Evolutionary conservation across 2,329 filamentous ascomycete species (phyloP), one percentile per base, ranked within the genome.

Genomic region (Aspergillus sp.): DNA sequence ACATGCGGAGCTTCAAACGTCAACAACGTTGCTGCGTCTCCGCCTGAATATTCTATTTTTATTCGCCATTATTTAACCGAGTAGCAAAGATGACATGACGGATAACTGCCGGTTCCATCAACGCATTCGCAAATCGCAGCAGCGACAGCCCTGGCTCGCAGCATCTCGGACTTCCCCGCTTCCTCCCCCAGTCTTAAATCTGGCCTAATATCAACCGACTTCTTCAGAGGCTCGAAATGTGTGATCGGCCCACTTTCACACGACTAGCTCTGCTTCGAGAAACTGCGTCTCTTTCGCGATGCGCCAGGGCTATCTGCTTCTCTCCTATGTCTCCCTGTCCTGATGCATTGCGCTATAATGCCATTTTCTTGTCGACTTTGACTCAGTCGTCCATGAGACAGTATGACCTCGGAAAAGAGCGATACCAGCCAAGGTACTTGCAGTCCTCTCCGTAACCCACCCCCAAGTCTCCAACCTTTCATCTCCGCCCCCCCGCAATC

Each of bases 361-460:
- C 60, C 39, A 55, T 55, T 47, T 35, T 46, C 19, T 19, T 48
- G 41, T 53, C 17, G 15, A 14, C 33, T 11, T 55, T 48, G 31
- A 55, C 31, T 46, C 43, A 49, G 15, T 57, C 58, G 64, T 57
- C 58, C 57, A 61, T 65, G 66, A 68, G 62, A 60, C 66, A 62
- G 58, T 56, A 72, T 73, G 70, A 67, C 67, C 55, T 60, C 68
- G 57, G 67, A 66, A 56, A 65, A 62, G 52, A 64, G 66, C 57
- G 60, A 68, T 53, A 60, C 62, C 48, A 59, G 60, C 40, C 60
- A 58, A 62, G 67, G 64, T 68, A 63, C 61, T 57, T 33, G 9
- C 53, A 23, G 48, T 44, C 48, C 51, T 57, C 27, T 11, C 27
- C 27, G 27, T 31, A 31, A 11, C 27, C 27, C 27, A 31, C 27